A percentile compares a stretch with the other conserved stretches of the same genome.
Evolutionary conservation across 1,139 yeast genomes (phyloP).

Genomic region (Pneumocystis jirovecii): DNA sequence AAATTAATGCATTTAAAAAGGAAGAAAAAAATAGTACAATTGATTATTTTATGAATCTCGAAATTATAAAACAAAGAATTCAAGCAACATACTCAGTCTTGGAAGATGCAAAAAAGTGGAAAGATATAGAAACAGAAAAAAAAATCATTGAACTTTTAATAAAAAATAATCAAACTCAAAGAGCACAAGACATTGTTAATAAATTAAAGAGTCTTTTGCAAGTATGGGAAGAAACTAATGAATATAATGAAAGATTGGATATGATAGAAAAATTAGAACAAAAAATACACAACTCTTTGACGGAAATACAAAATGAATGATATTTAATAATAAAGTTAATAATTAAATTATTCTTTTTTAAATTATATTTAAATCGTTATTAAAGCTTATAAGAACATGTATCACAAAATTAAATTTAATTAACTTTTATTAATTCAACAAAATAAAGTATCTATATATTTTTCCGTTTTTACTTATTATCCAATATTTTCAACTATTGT

Average conservation of each 20-base stretch:
- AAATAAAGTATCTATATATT: not conserved
- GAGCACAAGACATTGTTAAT: constrained; percentile 1
- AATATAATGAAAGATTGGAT: constrained; percentile 3
- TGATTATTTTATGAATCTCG: constrained; percentile 4
- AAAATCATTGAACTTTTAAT: constrained; percentile 2
- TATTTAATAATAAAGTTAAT: not conserved
- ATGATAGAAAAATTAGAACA: constrained; percentile 3
- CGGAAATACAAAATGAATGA: not conserved
- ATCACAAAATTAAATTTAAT: not conserved
- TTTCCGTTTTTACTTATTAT: not conserved
- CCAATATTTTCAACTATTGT: no score
- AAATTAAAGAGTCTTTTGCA: constrained; percentile 3
- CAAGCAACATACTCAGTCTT: constrained; percentile 2
- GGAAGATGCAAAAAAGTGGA: constrained; percentile 6
- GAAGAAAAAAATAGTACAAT: not conserved
- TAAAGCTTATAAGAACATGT: not conserved
- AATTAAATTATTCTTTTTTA: not conserved
- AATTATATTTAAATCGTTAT: not conserved
- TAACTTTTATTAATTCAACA: not conserved
- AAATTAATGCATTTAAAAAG: constrained; percentile 1
- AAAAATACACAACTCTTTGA: not conserved
- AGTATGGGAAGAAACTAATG: constrained; percentile 7
- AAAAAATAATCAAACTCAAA: not conserved
- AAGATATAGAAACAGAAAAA: constrained; percentile 5
- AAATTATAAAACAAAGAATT: constrained; percentile 4